A percentile compares a stretch with the other conserved stretches of the same genome.
Conservation (phyloP, 768 basidiomycete genomes). For the Omphalotus guepiniiformis region DNA sequence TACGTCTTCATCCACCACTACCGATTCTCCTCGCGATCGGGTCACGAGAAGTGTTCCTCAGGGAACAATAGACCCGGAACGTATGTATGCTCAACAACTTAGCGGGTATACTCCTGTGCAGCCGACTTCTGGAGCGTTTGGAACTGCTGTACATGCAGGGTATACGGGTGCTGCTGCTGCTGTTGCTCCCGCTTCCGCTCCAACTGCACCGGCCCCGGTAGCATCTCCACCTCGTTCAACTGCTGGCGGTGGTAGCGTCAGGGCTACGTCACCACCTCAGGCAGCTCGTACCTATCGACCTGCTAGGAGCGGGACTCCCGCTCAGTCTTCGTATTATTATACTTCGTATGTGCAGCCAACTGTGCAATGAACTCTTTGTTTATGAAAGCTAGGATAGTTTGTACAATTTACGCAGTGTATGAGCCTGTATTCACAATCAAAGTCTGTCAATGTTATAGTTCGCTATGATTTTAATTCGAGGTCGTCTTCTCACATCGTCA, state of each 20-base stretch:
- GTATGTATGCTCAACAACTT: not conserved
- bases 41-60: too few relatives aligned
- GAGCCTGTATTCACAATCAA: too few relatives aligned
- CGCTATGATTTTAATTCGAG: too few relatives aligned
- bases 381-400: too few relatives aligned
- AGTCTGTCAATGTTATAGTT: too few relatives aligned
- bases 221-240: too few relatives aligned
- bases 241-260: too few relatives aligned
- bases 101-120: slow-evolving; percentile 6
- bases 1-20: not conserved
- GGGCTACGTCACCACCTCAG: too few relatives aligned
- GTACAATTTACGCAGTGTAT: too few relatives aligned
- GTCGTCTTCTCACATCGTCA: too few relatives aligned
- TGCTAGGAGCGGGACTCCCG: slow-evolving; percentile 1
- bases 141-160: slow-evolving; percentile 2
- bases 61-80: slow-evolving; percentile 1
- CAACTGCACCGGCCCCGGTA: not conserved
- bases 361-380: too few relatives aligned
- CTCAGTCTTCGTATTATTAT: slow-evolving; percentile 1
- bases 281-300: slow-evolving; percentile 1
- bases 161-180: too few relatives aligned
- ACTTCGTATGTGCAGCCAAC: not conserved
- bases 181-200: not conserved
- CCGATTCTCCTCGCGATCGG: not conserved
- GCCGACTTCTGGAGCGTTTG: not conserved